Evolutionary conservation across 169 alveolate species (phyloP), one percentile per base, ranked within the genome.

Genomic region (Theileria annulata): DNA sequence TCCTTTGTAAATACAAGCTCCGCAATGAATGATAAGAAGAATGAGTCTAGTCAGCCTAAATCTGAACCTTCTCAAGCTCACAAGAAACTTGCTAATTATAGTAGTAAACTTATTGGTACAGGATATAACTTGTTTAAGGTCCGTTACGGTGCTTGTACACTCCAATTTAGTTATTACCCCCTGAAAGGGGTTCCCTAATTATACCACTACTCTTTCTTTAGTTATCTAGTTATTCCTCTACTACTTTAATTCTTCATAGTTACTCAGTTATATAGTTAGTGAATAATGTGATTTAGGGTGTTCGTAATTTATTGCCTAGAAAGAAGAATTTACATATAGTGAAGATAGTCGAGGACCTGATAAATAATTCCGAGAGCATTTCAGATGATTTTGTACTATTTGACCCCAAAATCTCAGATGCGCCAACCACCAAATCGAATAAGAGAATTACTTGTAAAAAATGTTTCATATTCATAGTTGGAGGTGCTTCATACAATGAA

Each of bases 401-500:
- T 51, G 92, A 88, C 66, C 88, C 88, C 49, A 80, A 73, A 70
- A 67, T 78, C 21, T 80, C 88, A 0, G 93, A 88, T 27, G 27
- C 70, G 17, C 85, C 75, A 23, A 33, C 73, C 25, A 85, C 80
- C 15, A 69, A 84, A 9, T 56, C 85, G 25, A 80, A 56, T 30
- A 71, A 75, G 27, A 21, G 82, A 51, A 17, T 79, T 27, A 30
- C 79, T 3, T 27, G 91, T 51, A 68, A 30, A 59, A 79, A 54
- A 63, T 86, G 84, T 30, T 79, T 91, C 13, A 88, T 92, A 1
- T 92, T 92, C 62, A 77, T 92, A 1, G 87, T 92, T 0, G 96
- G 96, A 2, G 96, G 96, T 31, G 96, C 95, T 31, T 87, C 88
- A 72, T 92, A 87, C 85, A 87, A 83, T 47, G 96, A 92, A 64